Evolutionary conservation across 163 green algal species (phyloP).

Genomic region (Scenedesmus sp.): DNA sequence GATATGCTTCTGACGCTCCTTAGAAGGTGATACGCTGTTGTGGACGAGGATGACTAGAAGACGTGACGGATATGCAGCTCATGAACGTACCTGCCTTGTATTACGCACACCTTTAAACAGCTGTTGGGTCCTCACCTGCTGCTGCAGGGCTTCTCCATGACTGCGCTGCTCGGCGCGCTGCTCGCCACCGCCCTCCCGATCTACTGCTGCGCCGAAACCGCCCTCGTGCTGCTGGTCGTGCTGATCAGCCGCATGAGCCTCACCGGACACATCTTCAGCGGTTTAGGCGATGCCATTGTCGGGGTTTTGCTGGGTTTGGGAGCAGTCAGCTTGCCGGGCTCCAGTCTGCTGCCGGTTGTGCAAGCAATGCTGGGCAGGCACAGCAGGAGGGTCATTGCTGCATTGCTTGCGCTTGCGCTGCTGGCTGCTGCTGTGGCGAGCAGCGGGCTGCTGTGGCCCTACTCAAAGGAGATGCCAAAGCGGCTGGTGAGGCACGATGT

Average conservation of each 20-base stretch:
- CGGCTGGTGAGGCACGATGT: neutral
- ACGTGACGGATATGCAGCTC: neutral
- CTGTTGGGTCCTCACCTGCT: neutral
- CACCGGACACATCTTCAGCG: conserved; percentile 36
- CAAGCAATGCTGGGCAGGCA: conserved; percentile 8
- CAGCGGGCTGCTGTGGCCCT: conserved; percentile 8
- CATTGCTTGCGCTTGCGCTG: neutral
- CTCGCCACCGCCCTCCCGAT: neutral
- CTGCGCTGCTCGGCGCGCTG: neutral
- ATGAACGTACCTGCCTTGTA: neutral
- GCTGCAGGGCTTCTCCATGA: neutral
- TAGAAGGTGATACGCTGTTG: too few relatives aligned
- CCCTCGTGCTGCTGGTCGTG: conserved; percentile 2
- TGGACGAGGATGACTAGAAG: neutral
- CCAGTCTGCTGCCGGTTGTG: conserved; percentile 15
- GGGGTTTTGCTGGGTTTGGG: conserved; percentile 34
- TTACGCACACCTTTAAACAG: too few relatives aligned
- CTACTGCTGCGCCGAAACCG: conserved; percentile 6
- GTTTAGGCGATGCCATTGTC: conserved; percentile 31
- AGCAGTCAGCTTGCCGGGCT: neutral
- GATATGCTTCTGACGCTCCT: too few relatives aligned
- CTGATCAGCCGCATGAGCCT: conserved; percentile 26
- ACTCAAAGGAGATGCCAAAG: conserved; percentile 40
- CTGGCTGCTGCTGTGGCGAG: neutral
- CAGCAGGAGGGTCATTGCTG: neutral